phyloP scores from a whole-genome alignment of 106 monocot species.

The Apostasia shenzhenica region DNA sequence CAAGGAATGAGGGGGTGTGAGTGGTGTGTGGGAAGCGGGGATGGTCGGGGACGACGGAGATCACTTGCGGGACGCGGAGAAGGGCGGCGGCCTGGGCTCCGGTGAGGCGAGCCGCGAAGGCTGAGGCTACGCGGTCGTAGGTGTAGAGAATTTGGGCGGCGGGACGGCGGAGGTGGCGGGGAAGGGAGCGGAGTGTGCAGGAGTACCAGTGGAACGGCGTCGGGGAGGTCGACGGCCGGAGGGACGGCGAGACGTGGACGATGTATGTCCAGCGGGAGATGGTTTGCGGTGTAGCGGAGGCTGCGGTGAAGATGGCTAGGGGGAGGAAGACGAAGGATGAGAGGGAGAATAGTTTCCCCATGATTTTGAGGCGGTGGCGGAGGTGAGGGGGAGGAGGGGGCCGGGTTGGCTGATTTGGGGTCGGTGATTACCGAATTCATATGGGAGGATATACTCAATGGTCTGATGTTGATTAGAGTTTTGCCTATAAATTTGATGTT shows the following conservation, averaged over 20 bases:
- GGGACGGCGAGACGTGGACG: slow-evolving; percentile 57
- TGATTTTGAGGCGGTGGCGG: not conserved
- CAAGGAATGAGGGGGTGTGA: slow-evolving; percentile 66
- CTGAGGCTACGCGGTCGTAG: slow-evolving; percentile 43
- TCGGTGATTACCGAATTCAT: not conserved
- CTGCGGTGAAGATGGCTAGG: slow-evolving; percentile 6
- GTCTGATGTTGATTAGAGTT: not conserved
- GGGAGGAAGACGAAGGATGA: slow-evolving; percentile 9
- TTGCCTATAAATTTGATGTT: not conserved
- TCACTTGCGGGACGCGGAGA: slow-evolving; percentile 25
- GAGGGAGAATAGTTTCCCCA: not conserved
- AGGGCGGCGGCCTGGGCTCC: slow-evolving; percentile 35
- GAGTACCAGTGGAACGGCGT: slow-evolving; percentile 43
- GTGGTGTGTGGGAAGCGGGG: slow-evolving; percentile 63
- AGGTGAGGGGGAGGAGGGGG: not conserved
- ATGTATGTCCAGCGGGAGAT: slow-evolving; percentile 41
- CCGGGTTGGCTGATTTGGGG: not conserved
- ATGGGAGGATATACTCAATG: not conserved
- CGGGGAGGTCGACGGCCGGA: slow-evolving; percentile 21
- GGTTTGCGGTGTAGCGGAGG: slow-evolving; percentile 1
- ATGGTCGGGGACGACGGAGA: slow-evolving; percentile 49
- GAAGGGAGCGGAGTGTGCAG: slow-evolving; percentile 34
- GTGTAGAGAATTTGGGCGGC: slow-evolving; percentile 45
- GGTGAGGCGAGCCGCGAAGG: slow-evolving; percentile 59
- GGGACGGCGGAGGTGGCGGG: slow-evolving; percentile 13